Evolutionary conservation across 2,329 filamentous ascomycete genomes (phyloP).

Genomic region (Torrubiellomyces zombiae): DNA sequence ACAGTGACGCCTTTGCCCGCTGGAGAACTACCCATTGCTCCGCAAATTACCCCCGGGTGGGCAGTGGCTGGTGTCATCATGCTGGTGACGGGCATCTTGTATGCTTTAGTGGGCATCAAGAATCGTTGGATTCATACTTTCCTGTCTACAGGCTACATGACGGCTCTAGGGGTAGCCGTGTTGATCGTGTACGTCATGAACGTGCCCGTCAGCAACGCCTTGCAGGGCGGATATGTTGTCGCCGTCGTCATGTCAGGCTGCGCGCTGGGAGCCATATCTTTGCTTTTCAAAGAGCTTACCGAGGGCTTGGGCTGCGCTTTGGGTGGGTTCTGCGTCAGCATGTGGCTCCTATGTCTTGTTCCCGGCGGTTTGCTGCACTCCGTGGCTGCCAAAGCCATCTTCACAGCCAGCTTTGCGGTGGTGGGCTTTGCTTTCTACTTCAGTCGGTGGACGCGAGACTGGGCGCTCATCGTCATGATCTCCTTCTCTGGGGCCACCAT

Average conservation of each 20-base stretch:
- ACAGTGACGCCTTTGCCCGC: slow-evolving; percentile 26
- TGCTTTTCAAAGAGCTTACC: slow-evolving; percentile 71
- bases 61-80: slow-evolving; percentile 65
- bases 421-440: slow-evolving; percentile 60
- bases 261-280: slow-evolving; percentile 54
- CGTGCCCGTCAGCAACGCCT: slow-evolving; percentile 52
- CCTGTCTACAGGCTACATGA: slow-evolving; percentile 60
- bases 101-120: slow-evolving; percentile 68
- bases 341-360: slow-evolving; percentile 77
- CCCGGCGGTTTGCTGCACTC: slow-evolving; percentile 56
- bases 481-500: slow-evolving; percentile 71
- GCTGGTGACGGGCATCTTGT: slow-evolving; percentile 51
- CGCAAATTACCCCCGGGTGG: slow-evolving; percentile 63
- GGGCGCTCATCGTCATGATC: slow-evolving; percentile 59
- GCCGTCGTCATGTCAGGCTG: slow-evolving; percentile 57
- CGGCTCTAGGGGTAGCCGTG: slow-evolving; percentile 58
- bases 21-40: slow-evolving; percentile 51
- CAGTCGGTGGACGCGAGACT: slow-evolving; percentile 59
- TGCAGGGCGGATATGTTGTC: slow-evolving; percentile 78
- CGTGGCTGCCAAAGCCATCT: slow-evolving; percentile 47
- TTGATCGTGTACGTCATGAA: slow-evolving; percentile 82
- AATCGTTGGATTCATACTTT: slow-evolving; percentile 66
- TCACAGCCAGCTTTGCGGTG: slow-evolving; percentile 58
- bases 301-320: slow-evolving; percentile 71
- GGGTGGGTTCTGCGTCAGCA: slow-evolving; percentile 69